These are phyloP conservation scores for Ilex aquifolium DNA, from an alignment of 257 asterid species.

Conservation along the genomic window DNA sequence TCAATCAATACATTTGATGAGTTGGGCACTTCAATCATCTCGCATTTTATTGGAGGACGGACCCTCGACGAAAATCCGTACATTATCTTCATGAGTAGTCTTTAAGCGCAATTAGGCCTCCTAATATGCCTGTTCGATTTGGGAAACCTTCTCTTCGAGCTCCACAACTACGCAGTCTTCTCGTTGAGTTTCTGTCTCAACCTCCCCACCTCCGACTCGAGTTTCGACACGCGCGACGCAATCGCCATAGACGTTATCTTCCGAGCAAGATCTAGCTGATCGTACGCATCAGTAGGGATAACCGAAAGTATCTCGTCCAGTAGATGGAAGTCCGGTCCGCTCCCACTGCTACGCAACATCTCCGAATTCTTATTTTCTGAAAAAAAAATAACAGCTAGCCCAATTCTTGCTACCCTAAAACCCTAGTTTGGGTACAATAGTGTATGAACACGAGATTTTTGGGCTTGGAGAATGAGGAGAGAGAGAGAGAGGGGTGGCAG, in stretches of 20 bases:
- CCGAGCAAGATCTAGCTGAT: slow-evolving; percentile 97
- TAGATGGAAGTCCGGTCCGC: slow-evolving; percentile 54
- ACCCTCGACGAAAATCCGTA: too few species aligned
- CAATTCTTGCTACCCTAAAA: background rate
- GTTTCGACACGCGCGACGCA: slow-evolving; percentile 84
- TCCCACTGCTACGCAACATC: slow-evolving; percentile 52
- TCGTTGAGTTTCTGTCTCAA: slow-evolving; percentile 57
- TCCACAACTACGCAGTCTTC: slow-evolving; percentile 51
- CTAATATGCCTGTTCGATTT: slow-evolving; percentile 7
- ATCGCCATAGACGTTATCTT: slow-evolving; percentile 96
- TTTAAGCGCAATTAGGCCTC: too few species aligned
- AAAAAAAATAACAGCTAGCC: too few species aligned
- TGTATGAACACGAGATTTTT: background rate
- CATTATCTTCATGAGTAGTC: too few species aligned
- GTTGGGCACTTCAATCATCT: too few species aligned
- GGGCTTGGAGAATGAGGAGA: background rate
- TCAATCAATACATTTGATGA: too few species aligned
- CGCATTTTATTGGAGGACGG: too few species aligned
- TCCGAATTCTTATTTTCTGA: background rate
- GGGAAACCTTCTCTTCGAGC: slow-evolving; percentile 61
- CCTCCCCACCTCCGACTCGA: slow-evolving; percentile 62
- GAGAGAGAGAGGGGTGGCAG: too few species aligned
- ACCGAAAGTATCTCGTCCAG: slow-evolving; percentile 72
- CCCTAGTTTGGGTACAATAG: slow-evolving; percentile 9
- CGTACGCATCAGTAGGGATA: slow-evolving; percentile 91